phyloP scores from a whole-genome alignment of 2,329 filamentous ascomycete species.

The Aureobasidium sp. region DNA sequence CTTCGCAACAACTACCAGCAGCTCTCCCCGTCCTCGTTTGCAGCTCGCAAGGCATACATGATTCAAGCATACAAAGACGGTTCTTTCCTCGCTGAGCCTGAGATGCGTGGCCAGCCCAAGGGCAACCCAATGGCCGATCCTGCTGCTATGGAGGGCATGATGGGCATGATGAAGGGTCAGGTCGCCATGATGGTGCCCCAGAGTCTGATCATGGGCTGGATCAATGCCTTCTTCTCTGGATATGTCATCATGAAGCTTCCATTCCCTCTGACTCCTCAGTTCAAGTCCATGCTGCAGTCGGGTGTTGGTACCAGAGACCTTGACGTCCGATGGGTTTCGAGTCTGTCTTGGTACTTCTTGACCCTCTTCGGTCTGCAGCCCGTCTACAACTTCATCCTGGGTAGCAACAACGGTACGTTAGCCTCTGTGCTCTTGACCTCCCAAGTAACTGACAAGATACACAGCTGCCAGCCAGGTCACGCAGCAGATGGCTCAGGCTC shows the following conservation, averaged over 20 bases:
- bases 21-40: slow-evolving; percentile 70
- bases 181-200: slow-evolving; percentile 99
- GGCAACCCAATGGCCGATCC: slow-evolving; percentile 95
- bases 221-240: slow-evolving; percentile 97
- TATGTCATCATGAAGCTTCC: slow-evolving; percentile 99
- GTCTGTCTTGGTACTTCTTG: slow-evolving; percentile 97
- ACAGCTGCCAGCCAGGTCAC: slow-evolving; percentile 84
- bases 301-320: slow-evolving; percentile 93
- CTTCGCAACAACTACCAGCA: slow-evolving; percentile 75
- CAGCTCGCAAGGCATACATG: slow-evolving; percentile 70
- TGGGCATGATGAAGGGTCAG: slow-evolving; percentile 99
- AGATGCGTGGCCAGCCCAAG: slow-evolving; percentile 74
- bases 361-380: slow-evolving; percentile 95
- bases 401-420: slow-evolving; percentile 82
- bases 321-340: slow-evolving; percentile 97
- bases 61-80: slow-evolving; percentile 77
- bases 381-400: slow-evolving; percentile 93
- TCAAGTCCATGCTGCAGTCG: slow-evolving; percentile 98
- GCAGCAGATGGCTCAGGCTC: slow-evolving; percentile 60
- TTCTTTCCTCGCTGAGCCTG: slow-evolving; percentile 81
- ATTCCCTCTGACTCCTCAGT: slow-evolving; percentile 95
- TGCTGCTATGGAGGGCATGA: slow-evolving; percentile 98
- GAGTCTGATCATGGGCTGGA: slow-evolving; percentile 99
- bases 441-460: slow-evolving; percentile 3
- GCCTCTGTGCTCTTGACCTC: neutral